Base-by-base conservation (phyloP, 2,329 filamentous ascomycete genomes). In the Epichloe festucae region DNA sequence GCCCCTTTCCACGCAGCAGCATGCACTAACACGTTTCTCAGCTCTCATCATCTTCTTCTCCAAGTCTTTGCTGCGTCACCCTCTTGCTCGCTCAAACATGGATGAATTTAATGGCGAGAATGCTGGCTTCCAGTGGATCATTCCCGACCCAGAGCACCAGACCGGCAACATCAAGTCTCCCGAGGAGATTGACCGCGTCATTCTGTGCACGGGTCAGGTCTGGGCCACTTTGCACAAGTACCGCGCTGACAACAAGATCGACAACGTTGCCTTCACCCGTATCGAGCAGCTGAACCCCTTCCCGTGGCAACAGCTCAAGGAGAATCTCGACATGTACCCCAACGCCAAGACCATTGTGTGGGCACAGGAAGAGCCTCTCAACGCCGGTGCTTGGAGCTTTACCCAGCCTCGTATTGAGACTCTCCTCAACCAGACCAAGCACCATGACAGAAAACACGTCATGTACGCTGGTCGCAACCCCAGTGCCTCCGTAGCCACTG, bases 221-320 rank as follows among this genome's bases (percentile, higher is more conserved):
- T 98, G 90, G 71, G 83, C 85, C 48, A 84, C 89, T 23, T 81
- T 98, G 44, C 76, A 85, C 73, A 97, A 97, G 76, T 82, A 96
- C 78, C 89, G 93, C 62, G 81, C 86, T 61, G 79, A 89, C 57
- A 85, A 94, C 67, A 84, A 86, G 58, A 80, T 95, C 66, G 89
- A 89, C 70, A 85, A 96, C 66, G 87, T 91, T 19, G 93, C 91
- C 64, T 85, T 98, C 67, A 96, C 90, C 21, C 89, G 93, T 66
- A 82, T 98, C 59, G 93, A 98, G 75, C 93, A 98, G 74, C 81
- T 98, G 55, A 90, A 98, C 75, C 93, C 93, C 63, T 98, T 98
- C 87, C 93, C 93, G 49, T 98, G 93, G 91, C 84, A 90, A 62
- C 89, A 93, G 71, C 81, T 98, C 51, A 88, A 87, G 76, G 91